Evolutionary conservation across 192 early-diverging fungal genomes (phyloP).

Genomic region (Coemansia sp.): DNA sequence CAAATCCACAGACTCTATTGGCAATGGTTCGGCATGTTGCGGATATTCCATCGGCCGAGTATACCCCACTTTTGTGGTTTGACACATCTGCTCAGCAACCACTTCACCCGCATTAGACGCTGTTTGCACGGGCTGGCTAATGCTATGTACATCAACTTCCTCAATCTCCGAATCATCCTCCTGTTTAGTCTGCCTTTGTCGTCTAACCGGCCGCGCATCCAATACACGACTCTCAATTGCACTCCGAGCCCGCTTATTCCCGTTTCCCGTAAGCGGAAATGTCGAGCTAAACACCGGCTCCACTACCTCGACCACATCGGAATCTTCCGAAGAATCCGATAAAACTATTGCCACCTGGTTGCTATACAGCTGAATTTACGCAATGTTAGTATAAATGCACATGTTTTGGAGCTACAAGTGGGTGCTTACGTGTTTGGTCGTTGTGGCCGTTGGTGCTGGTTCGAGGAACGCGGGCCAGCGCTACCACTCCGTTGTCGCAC

Average conservation of each 20-base stretch:
- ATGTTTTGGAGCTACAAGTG: background rate
- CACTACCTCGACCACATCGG: constrained; percentile 5
- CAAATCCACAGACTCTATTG: background rate
- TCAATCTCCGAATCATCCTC: background rate
- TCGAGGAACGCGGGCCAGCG: background rate
- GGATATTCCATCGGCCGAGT: background rate
- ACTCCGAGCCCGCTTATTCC: constrained; percentile 2
- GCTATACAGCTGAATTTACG: background rate
- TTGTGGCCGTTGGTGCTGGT: background rate
- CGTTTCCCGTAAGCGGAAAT: background rate
- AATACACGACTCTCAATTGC: background rate
- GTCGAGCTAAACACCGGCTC: constrained; percentile 15
- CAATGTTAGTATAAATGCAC: background rate
- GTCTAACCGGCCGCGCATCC: background rate
- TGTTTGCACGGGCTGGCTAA: background rate
- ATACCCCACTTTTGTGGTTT: no score
- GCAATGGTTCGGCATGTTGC: background rate
- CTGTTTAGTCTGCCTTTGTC: background rate
- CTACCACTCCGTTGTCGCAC: background rate
- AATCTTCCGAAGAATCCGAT: constrained; percentile 12
- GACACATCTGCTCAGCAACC: no score
- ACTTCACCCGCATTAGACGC: no score
- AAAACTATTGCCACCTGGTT: constrained; percentile 5
- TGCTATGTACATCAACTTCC: background rate
- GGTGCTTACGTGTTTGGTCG: background rate